Base-by-base conservation (phyloP, 192 early-diverging fungal genomes). In the Coemansia sp. region DNA sequence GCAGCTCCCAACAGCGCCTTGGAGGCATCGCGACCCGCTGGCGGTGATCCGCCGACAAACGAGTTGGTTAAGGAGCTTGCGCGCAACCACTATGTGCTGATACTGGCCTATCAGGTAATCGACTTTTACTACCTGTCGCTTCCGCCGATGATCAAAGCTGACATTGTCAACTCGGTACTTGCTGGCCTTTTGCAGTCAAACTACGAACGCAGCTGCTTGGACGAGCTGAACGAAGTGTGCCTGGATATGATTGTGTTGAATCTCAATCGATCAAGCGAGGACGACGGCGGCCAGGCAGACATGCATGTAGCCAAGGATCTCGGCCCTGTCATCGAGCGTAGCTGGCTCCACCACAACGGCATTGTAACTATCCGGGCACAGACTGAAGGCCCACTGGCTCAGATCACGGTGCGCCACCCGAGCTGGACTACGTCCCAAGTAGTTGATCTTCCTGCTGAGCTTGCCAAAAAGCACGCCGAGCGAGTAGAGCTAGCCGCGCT, bases 61-160 rank as follows among this genome's bases (percentile, higher is more conserved):
- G 20, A 47, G 33, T 39, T 64, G 15, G 41, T 75, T 9, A 69
- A 46, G 36, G 72, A 75, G 7, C 47, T 61, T 50, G 91, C 92
- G 7, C 87, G 94, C 18, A 76, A 76, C 15, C 92, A 93, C 62
- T 97, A 96, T 69, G 90, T 95, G 47, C 67, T 93, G 6, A 90
- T 92, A n/a, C 88, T 98, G 87, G 96, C 95, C 8, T 98, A 96
- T 80, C 93, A 97, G 68, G 92, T 96, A 1, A 90, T 97, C 36
- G 89, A 92, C 34, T 87, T 91, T 49, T 98, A 94, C 92, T 98
- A 95, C 71, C 88, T 94, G 64, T 90, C 90, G 18, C 82, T 97
- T 52, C 82, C 87, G n/a, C 77, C 95, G 1, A 65, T 77, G 1
- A 90, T 96, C 64, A 89, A 95, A 38, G 83, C 87, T 27, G 90